Percentiles rank a stretch among this genome's conserved stretches.
Conservation (phyloP, 768 basidiomycete genomes). For the Rhizopogon vesiculosus region DNA sequence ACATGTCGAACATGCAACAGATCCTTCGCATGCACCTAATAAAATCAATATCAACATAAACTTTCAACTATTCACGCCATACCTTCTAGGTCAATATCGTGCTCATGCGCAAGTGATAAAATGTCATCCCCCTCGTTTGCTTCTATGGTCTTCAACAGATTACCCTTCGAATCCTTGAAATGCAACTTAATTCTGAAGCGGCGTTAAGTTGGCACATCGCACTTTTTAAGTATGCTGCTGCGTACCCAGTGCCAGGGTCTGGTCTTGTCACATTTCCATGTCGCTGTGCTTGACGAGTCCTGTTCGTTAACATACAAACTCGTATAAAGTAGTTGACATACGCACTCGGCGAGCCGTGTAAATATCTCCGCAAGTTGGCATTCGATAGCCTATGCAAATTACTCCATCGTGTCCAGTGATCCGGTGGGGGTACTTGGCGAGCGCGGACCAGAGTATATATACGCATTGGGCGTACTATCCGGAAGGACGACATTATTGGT, state of each 20-base stretch:
- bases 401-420: background rate
- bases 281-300: constrained; percentile 10
- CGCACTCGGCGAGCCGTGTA: constrained; percentile 17
- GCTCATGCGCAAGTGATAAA: constrained; percentile 86
- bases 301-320: background rate
- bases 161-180: constrained; percentile 87
- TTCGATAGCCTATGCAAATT: background rate
- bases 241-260: constrained; percentile 65
- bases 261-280: constrained; percentile 62
- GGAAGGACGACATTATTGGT: background rate
- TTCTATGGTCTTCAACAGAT: constrained; percentile 80
- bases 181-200: constrained; percentile 73
- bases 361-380: background rate
- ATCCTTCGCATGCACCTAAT: constrained; percentile 93
- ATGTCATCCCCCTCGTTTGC: constrained; percentile 94
- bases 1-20: constrained; percentile 96
- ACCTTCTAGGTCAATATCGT: constrained; percentile 97
- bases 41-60: background rate
- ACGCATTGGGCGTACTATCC: background rate
- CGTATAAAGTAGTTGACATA: background rate
- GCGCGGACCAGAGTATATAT: background rate
- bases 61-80: constrained; percentile 14
- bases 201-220: background rate
- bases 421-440: background rate
- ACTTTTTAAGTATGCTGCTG: background rate